These are phyloP conservation scores for Phytophthora pseudosyringae DNA, from an alignment of 352 stramenopile genomes.

Conservation along the genomic window DNA sequence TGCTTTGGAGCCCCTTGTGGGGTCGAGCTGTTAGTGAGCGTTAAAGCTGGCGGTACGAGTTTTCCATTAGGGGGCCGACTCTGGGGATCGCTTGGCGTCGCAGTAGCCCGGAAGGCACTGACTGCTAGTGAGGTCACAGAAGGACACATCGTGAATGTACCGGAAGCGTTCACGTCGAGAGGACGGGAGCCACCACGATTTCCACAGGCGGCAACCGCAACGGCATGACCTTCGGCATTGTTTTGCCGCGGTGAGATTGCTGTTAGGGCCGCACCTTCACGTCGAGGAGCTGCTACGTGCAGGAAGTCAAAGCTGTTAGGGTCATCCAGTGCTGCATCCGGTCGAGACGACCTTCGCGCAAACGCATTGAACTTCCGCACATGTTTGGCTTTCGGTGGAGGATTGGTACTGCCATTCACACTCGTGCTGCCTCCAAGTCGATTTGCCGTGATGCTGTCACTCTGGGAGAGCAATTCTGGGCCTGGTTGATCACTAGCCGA, in stretches of 20 bases:
- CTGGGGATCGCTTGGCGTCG: background rate
- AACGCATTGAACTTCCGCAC: slow-evolving; percentile 25
- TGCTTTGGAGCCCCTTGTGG: slow-evolving; percentile 19
- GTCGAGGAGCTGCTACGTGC: slow-evolving; percentile 31
- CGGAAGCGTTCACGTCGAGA: background rate
- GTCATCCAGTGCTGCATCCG: slow-evolving; percentile 16
- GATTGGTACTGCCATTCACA: background rate
- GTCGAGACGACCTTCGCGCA: slow-evolving; percentile 12
- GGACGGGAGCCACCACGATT: background rate
- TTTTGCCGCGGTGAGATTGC: slow-evolving; percentile 11
- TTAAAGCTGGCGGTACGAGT: slow-evolving; percentile 9
- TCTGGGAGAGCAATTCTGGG: slow-evolving; percentile 4
- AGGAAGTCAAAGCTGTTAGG: slow-evolving; percentile 38
- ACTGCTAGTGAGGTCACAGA: slow-evolving; percentile 21
- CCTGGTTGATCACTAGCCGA: slow-evolving; percentile 14
- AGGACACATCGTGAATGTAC: slow-evolving; percentile 18
- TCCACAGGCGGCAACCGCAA: background rate
- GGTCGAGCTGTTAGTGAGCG: slow-evolving; percentile 20
- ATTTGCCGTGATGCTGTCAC: slow-evolving; percentile 15
- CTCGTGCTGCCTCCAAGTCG: slow-evolving; percentile 10
- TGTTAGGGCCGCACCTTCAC: slow-evolving; percentile 1
- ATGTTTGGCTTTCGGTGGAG: slow-evolving; percentile 4
- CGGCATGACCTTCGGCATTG: background rate
- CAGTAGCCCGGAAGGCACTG: slow-evolving; percentile 11
- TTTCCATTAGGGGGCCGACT: slow-evolving; percentile 8